Evolutionary conservation across 768 basidiomycete species (phyloP), one percentile per base, ranked within the genome.

Genomic region (Hygrocybe punicea): DNA sequence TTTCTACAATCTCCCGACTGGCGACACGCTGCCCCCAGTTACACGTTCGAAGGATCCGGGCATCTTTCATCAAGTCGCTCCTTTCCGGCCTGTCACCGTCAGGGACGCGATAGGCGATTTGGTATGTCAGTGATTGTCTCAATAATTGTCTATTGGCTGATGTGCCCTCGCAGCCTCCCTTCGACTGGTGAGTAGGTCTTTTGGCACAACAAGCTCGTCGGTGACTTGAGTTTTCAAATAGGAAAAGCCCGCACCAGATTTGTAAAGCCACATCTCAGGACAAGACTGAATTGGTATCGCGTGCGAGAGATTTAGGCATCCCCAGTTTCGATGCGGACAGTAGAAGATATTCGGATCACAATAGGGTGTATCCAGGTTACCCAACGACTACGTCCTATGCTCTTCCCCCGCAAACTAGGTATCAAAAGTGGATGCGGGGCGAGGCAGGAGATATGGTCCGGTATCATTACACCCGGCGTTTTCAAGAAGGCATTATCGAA

Each of bases 21-120:
- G 78, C 3, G 71, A 72, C 0, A 59, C 64, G 5, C 61, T 84
- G 6, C 63, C 63, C 1, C 80, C 81, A 2, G 64, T 76, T 1
- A 77, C 80, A 25, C 74, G 84, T 34, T 75, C 78, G 44, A 73
- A 65, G 55, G 66, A 73, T 46, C 69, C 68, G 8, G 69, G 72
- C 16, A 63, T 62, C 39, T 66, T 53, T 55, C 79, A 85, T 58
- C 74, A 77, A n/a, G 81, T 74, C 68, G 87, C 88, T 0, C 90
- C 90, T 1, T 66, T 86, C 29, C 73, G 68, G 19, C 69, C 79
- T 14, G 76, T 89, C 3, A 84, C 83, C 0, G 77, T 90, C 2
- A 66, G 80, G 36, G 85, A 87, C 62, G 86, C 89, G 3, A 84
- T 88, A 52, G 72, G 76, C 13, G 89, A 92, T 65, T 62, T 91